Evolutionary conservation across 2,329 filamentous ascomycete genomes (phyloP), one percentile per base, ranked within the genome.

Genomic region (Aspergillus japonicus): DNA sequence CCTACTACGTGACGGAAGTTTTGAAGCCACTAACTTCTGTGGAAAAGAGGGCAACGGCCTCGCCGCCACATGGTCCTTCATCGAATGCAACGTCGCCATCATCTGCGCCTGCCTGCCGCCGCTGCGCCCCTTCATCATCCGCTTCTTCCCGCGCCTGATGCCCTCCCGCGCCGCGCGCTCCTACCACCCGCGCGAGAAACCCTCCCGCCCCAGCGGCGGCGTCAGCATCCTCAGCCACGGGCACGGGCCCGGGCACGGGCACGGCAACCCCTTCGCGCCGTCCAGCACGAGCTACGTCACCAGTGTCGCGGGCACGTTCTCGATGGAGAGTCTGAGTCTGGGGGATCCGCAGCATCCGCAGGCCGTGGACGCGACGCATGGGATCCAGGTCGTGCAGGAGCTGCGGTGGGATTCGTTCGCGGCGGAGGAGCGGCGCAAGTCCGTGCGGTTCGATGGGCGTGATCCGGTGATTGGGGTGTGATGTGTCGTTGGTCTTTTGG

Each of bases 71-170:
- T 74, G 71, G 72, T 73, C 72, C 23, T 68, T 64, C 33, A 62
- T 73, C 16, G 72, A 73, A 64, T 54, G 61, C 42, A 71, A 70
- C 52, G 58, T 72, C 33, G 72, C 72, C 55, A 70, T 74, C 10
- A 67, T 73, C 50, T 74, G 72, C 62, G 64, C 71, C 31, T 71
- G 70, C 31, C 66, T 74, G 0, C 67, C 70, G 2, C 61, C 66
- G 0, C 59, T 74, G 0, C 64, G 69, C 10, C 72, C 71, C 0
- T 60, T 74, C 6, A 23, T 73, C 8, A 63, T 67, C 1, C 63
- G 64, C 7, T 33, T 69, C 47, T 71, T 68, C 54, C 69, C 72
- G 2, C 66, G 58, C 11, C 64, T 62, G 31, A 65, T 71, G 16
- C 59, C 60, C 55, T 62, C 31, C 57, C 67, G 8, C 42, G 47